Percentiles rank a stretch among this genome's conserved stretches.
Conservation (phyloP, 768 basidiomycete species). For the Tricholoma saponaceum region DNA sequence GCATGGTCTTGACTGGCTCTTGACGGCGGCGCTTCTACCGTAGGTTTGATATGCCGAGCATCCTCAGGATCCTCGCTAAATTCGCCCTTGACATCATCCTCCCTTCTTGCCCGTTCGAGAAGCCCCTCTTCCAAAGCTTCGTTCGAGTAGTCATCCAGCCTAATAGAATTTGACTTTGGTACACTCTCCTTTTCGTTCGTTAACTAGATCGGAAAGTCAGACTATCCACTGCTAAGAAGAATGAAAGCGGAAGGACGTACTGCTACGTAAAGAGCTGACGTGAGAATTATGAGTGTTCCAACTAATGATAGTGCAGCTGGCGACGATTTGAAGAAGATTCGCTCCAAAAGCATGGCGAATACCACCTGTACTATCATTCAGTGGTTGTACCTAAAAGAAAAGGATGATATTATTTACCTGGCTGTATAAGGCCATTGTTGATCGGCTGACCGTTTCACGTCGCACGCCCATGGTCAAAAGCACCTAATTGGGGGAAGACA, state of each 20-base stretch:
- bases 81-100: not conserved
- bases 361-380: constrained; percentile 40
- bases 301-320: constrained; percentile 57
- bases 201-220: not conserved
- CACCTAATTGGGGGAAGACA: not conserved
- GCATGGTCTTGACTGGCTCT: no score
- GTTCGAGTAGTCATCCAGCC: not conserved
- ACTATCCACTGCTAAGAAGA: no score
- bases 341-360: constrained; percentile 65
- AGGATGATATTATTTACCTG: not conserved
- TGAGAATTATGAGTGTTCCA: constrained; percentile 63
- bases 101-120: not conserved
- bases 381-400: not conserved
- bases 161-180: not conserved
- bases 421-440: constrained; percentile 7
- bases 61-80: not conserved
- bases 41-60: no score
- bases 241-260: constrained; percentile 32
- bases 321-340: constrained; percentile 55
- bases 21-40: no score
- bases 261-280: constrained; percentile 60
- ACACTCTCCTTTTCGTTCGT: not conserved
- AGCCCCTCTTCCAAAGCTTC: not conserved
- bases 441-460: constrained; percentile 6
- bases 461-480: constrained; percentile 6